Conservation (phyloP, 257 asterid genomes). For the Cordia subcordata region DNA sequence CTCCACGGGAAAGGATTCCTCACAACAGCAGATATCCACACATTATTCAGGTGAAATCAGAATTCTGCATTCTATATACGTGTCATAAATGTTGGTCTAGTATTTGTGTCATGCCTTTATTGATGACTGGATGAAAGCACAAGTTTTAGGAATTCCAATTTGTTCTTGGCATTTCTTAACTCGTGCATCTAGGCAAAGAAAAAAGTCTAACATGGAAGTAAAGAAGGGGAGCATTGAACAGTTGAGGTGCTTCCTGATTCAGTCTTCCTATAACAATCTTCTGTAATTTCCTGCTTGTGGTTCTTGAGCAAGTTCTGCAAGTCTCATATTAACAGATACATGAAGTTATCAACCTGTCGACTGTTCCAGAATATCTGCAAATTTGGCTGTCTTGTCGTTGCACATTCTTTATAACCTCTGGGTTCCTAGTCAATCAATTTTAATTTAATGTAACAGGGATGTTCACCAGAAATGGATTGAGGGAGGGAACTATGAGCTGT, state of each 20-base stretch:
- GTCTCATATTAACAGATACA: constrained; percentile 67
- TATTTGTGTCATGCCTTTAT: neutral
- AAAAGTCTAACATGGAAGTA: constrained; percentile 36
- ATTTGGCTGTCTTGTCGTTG: neutral
- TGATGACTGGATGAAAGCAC: neutral
- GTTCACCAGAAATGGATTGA: constrained; percentile 99
- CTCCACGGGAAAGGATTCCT: constrained; percentile 90
- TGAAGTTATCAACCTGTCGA: constrained; percentile 6
- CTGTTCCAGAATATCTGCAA: constrained; percentile 2
- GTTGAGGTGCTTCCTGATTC: constrained; percentile 46
- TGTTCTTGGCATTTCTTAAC: neutral
- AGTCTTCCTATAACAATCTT: constrained; percentile 44
- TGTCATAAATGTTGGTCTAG: neutral
- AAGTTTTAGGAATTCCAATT: neutral
- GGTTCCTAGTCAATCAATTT: neutral
- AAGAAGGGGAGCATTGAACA: constrained; percentile 45
- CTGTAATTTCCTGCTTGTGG: constrained; percentile 74
- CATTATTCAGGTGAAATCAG: constrained; percentile 73
- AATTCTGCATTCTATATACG: constrained; percentile 4
- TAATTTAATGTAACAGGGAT: constrained; percentile 53
- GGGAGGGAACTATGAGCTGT: constrained; percentile 95
- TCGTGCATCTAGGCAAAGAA: constrained; percentile 2
- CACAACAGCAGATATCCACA: constrained; percentile 90
- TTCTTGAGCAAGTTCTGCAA: constrained; percentile 40
- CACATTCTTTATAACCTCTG: neutral